Evolutionary conservation across 169 alveolate species (phyloP).

Genomic region (Cryptosporidium muris): DNA sequence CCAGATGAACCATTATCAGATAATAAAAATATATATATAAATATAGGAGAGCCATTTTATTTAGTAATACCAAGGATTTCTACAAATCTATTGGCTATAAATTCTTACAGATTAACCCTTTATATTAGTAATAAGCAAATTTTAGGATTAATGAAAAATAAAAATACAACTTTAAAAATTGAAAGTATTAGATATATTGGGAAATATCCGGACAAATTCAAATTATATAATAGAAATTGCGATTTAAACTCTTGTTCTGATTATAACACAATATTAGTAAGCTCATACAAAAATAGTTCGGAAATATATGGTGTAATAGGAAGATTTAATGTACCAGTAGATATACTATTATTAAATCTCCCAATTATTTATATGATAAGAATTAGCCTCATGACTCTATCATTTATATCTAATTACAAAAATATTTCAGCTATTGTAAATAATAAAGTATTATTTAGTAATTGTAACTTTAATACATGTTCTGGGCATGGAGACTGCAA

Average conservation of each 20-base stretch:
- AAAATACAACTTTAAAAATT: constrained; percentile 16
- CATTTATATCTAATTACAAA: constrained; percentile 1
- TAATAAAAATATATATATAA: constrained; percentile 6
- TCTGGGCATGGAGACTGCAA: constrained; percentile 67
- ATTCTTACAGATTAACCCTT: constrained; percentile 1
- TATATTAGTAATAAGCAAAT: constrained; percentile 9
- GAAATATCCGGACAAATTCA: constrained; percentile 11
- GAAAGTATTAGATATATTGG: constrained; percentile 29
- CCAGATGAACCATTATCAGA: too few relatives aligned
- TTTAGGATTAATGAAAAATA: constrained; percentile 4
- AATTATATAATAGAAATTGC: too few relatives aligned
- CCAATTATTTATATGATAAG: constrained; percentile 33
- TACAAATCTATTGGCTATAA: constrained; percentile 45
- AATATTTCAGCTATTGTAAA: constrained; percentile 11
- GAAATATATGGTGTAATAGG: neutral
- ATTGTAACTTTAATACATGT: constrained; percentile 29
- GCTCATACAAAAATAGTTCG: too few relatives aligned
- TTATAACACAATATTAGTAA: too few relatives aligned
- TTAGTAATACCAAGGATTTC: constrained; percentile 34
- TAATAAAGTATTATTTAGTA: constrained; percentile 13
- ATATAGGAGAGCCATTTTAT: constrained; percentile 37
- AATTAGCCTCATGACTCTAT: constrained; percentile 1
- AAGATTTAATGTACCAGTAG: constrained; percentile 14
- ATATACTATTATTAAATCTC: constrained; percentile 1
- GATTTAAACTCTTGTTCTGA: too few relatives aligned